Evolutionary conservation across 306 rosid genomes (phyloP).

Genomic region (barrel medic (Medicago truncatula)): MtrunA17r5.0-ANR NC_053044.1:54289001-54289500

Average conservation of each 20-base stretch:
- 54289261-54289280: constrained; percentile 47
- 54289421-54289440: constrained; percentile 25
- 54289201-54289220: background rate
- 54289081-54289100: background rate
- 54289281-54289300: constrained; percentile 99
- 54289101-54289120: background rate
- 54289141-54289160: constrained; percentile 1
- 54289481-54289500: background rate
- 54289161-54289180: background rate
- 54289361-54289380: constrained; percentile 88
- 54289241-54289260: background rate
- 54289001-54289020: background rate
- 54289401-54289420: constrained; percentile 72
- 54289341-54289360: constrained; percentile 85
- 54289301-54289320: constrained; percentile 96
- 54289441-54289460: constrained; percentile 9
- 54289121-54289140: background rate
- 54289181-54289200: constrained; percentile 2
- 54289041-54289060: too few species aligned
- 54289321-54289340: constrained; percentile 92
- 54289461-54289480: background rate
- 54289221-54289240: background rate
- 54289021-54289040: background rate
- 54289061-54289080: too few species aligned
- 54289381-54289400: constrained; percentile 99